Evolutionary conservation across 306 rosid species (phyloP).

Genomic region (Quercus agrifolia): DNA sequence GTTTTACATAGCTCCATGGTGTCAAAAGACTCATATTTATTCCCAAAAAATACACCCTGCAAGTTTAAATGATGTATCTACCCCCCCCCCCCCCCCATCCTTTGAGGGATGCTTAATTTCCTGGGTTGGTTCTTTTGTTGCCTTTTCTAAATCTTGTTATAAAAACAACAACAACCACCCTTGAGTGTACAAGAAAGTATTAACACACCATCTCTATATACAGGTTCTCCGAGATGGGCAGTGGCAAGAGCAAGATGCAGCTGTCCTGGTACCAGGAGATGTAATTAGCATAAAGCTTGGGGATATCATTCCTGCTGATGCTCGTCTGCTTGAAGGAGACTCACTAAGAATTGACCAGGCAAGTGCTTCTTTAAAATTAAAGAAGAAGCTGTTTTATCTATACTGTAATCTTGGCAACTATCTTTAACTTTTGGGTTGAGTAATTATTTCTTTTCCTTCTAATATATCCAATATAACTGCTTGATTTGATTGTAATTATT

Average conservation of each 20-base stretch:
- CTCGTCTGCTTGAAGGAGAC: slow-evolving; percentile 89
- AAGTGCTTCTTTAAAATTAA: slow-evolving; percentile 22
- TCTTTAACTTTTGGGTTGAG: not conserved
- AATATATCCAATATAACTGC: not conserved
- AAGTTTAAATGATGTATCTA: not conserved
- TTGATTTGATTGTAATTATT: slow-evolving; percentile 6
- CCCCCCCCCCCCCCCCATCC: not conserved
- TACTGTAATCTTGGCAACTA: not conserved
- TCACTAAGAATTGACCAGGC: slow-evolving; percentile 85
- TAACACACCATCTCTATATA: slow-evolving; percentile 7
- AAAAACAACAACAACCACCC: not conserved
- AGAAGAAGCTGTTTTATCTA: not conserved
- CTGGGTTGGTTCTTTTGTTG: not conserved
- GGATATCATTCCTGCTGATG: slow-evolving; percentile 89
- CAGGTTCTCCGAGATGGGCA: slow-evolving; percentile 85
- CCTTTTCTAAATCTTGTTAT: not conserved
- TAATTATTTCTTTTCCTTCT: not conserved
- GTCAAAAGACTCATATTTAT: no score
- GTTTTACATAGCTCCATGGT: no score
- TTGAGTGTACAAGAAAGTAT: not conserved
- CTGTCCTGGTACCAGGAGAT: slow-evolving; percentile 82
- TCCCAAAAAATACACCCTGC: no score
- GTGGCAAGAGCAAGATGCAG: slow-evolving; percentile 87
- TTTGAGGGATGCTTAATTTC: not conserved
- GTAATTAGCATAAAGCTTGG: slow-evolving; percentile 84